phyloP scores from a whole-genome alignment of 1,284 basidiomycete species.

The Marasmius oreades region DNA sequence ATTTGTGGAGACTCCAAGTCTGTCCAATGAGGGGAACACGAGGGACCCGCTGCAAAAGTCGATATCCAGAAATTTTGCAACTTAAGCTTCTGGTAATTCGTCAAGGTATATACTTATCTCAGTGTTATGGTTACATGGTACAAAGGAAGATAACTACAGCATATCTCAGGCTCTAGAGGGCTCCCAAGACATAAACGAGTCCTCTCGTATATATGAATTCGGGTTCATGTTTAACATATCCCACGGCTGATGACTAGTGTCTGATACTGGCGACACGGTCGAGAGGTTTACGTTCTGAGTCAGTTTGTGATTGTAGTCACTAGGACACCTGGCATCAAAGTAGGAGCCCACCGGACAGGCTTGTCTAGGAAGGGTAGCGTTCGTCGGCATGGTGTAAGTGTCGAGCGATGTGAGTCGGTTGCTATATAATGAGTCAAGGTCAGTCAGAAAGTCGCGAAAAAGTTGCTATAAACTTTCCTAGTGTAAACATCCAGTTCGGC shows the following conservation, averaged over 20 bases:
- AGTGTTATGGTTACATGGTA: too few species aligned
- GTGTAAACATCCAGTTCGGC: constrained; percentile 42
- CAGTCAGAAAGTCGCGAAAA: background rate
- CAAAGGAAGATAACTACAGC: background rate
- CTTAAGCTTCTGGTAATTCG: too few species aligned
- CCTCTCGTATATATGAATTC: constrained; percentile 1
- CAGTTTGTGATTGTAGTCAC: background rate
- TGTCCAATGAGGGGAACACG: too few species aligned
- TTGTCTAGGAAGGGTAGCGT: background rate
- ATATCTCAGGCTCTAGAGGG: constrained; percentile 4
- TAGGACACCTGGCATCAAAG: background rate
- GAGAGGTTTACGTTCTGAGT: background rate
- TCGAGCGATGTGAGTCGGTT: background rate
- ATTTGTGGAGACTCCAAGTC: too few species aligned
- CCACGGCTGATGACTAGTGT: background rate
- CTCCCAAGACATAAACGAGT: constrained; percentile 15
- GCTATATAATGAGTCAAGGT: background rate
- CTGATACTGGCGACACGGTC: constrained; percentile 1
- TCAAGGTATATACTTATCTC: too few species aligned
- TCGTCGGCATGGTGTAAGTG: background rate
- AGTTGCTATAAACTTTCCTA: constrained; percentile 25
- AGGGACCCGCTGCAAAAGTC: too few species aligned
- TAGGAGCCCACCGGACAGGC: background rate
- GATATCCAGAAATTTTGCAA: too few species aligned
- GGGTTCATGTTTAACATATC: background rate